Base-by-base conservation (phyloP, 202 grass and related monocot genomes). In the Musa balbisiana region DNA sequence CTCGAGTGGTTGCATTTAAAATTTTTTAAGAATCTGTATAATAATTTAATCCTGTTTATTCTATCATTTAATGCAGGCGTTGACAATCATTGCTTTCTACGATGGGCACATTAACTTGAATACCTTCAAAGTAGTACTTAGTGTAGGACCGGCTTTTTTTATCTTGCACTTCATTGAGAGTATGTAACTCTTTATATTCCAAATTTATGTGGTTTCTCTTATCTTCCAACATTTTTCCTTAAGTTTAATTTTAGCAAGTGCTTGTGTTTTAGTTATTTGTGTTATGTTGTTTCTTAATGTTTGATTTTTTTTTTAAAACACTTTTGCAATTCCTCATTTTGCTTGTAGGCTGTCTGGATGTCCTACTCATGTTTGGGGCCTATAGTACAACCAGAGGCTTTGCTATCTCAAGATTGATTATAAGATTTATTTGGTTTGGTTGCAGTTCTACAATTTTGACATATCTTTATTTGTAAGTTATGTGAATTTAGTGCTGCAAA, bases 391-490 rank as follows among this genome's bases (percentile, higher is more conserved):
- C 94, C 10, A 98, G 80, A 89, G 85, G 84, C 79, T 92, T 98
- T 88, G 94, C 94, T 73, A 91, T 98, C 55, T 98, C 88, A 81
- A 83, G 94, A 87, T 66, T 93, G 80, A 64, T 98, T 74, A 98
- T 94, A 55, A 87, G 80, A 62, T 91, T 93, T 69, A 19, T 94
- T 67, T 98, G 90, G 94, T 87, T 94, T 51, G 84, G 84, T 22
- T 72, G 78, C 55, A 72, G 80, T 83, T 91, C 90, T 53, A 76
- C 94, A 89, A 86, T 88, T 81, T 79, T 94, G 56, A 89, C 91
- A 60, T 98, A 92, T 78, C 87, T 98, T 73, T 98, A 98, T 76
- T 82, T 83, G 94, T 98, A 80, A 98, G 88, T 87, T 73, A 55
- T 55, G 51, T 17, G 27, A 73, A 55, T 55, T 27, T 51, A 10